These are phyloP conservation scores for Saturnispora galanensis DNA, from an alignment of 805 yeast genomes.

Conservation along the genomic window DNA sequence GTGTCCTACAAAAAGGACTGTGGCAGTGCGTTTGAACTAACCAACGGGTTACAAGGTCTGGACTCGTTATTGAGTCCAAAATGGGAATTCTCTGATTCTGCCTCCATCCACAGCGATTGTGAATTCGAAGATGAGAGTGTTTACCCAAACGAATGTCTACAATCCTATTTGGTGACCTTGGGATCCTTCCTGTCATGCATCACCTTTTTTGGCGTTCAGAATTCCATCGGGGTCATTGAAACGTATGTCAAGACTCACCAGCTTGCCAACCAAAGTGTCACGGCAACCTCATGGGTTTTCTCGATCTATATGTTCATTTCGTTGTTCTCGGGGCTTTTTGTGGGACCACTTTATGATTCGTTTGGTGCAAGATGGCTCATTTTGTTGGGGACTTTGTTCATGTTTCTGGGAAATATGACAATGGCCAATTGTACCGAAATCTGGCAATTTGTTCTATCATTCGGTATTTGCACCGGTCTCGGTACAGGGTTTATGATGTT, in stretches of 20 bases:
- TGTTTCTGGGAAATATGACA: slow-evolving; percentile 45
- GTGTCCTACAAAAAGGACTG: background rate
- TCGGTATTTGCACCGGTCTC: slow-evolving; percentile 45
- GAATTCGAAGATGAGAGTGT: slow-evolving; percentile 17
- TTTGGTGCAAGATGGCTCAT: slow-evolving; percentile 44
- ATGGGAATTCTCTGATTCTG: background rate
- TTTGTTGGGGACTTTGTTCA: slow-evolving; percentile 34
- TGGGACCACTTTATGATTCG: slow-evolving; percentile 49
- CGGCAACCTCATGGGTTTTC: slow-evolving; percentile 58
- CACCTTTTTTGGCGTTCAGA: slow-evolving; percentile 44
- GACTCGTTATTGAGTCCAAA: background rate
- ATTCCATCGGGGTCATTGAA: slow-evolving; percentile 54
- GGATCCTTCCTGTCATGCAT: slow-evolving; percentile 50
- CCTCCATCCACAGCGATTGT: background rate
- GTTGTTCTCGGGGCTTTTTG: slow-evolving; percentile 30
- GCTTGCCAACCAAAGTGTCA: slow-evolving; percentile 33
- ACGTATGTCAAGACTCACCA: slow-evolving; percentile 50
- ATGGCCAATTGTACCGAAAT: slow-evolving; percentile 43
- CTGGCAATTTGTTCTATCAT: slow-evolving; percentile 54
- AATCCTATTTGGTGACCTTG: slow-evolving; percentile 44
- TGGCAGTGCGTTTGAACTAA: background rate
- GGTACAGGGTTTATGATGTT: slow-evolving; percentile 54
- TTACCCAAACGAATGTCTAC: slow-evolving; percentile 51
- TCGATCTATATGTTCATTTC: slow-evolving; percentile 46
- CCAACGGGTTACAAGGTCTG: background rate